Evolutionary conservation across 164 flowering plant genomes (phyloP).

Genomic region (Hamamelis virginiana): DNA sequence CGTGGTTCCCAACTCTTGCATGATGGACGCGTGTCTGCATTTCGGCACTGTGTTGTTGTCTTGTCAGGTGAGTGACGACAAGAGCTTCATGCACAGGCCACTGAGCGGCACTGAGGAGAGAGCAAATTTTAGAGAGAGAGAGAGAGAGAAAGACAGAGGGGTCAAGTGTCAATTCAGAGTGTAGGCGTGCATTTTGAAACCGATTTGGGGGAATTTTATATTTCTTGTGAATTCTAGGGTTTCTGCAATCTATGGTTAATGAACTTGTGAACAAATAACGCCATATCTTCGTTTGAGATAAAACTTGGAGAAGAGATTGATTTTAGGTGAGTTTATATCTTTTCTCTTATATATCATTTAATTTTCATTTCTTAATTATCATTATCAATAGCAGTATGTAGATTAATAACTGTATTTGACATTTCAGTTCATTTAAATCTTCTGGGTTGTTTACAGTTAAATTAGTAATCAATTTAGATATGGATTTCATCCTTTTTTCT

Average conservation of each 20-base stretch:
- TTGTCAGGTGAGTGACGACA: neutral
- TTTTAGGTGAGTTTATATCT: too few species aligned
- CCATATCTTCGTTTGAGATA: too few species aligned
- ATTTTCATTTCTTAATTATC: neutral
- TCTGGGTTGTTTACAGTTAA: neutral
- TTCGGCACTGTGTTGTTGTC: too few species aligned
- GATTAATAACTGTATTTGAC: too few species aligned
- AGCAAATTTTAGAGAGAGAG: neutral
- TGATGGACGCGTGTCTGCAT: too few species aligned
- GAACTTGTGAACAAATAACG: too few species aligned
- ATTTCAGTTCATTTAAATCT: neutral
- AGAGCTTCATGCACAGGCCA: neutral
- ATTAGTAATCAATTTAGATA: too few species aligned
- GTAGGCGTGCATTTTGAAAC: neutral
- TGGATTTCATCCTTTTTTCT: too few species aligned
- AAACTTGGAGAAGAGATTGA: too few species aligned
- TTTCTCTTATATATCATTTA: neutral
- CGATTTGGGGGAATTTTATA: neutral
- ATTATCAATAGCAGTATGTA: neutral
- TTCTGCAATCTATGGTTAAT: neutral
- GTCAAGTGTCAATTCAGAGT: neutral
- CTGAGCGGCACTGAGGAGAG: neutral
- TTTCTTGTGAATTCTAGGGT: neutral
- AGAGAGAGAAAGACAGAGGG: neutral
- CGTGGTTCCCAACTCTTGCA: too few species aligned